phyloP scores from a whole-genome alignment of 2,329 filamentous ascomycete species.

The Sporothrix globosa region DNA sequence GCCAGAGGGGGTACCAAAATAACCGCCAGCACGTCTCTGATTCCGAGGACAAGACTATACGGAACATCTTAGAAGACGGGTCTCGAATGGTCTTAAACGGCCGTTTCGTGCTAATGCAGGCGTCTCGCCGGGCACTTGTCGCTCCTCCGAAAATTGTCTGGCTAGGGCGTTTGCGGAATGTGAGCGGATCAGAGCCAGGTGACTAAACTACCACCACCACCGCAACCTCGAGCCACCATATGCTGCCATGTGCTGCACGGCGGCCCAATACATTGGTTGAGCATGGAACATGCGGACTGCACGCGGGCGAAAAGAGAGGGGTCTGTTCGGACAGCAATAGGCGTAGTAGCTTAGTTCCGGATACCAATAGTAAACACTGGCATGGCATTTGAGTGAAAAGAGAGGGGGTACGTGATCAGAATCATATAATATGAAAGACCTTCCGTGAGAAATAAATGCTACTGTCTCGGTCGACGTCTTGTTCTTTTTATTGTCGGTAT shows the following conservation, averaged over 20 bases:
- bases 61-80: too few species aligned
- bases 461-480: neutral
- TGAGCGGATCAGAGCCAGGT: neutral
- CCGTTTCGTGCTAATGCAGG: neutral
- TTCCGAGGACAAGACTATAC: neutral
- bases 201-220: conserved; percentile 21
- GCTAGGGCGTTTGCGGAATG: conserved; percentile 16
- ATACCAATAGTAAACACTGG: conserved; percentile 1
- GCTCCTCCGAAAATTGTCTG: neutral
- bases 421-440: neutral
- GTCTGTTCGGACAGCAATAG: conserved; percentile 1
- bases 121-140: neutral
- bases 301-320: neutral
- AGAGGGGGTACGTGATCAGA: neutral
- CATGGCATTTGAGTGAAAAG: neutral
- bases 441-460: neutral
- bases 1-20: conserved; percentile 2
- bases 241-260: conserved; percentile 21
- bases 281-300: neutral
- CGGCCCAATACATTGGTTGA: conserved; percentile 20
- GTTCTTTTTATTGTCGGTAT: neutral
- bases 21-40: neutral
- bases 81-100: neutral
- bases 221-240: neutral
- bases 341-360: neutral